Percentiles rank a stretch among this genome's conserved stretches.
Conservation (phyloP, 495 filamentous ascomycete species). For the Xylaria scruposa region DNA sequence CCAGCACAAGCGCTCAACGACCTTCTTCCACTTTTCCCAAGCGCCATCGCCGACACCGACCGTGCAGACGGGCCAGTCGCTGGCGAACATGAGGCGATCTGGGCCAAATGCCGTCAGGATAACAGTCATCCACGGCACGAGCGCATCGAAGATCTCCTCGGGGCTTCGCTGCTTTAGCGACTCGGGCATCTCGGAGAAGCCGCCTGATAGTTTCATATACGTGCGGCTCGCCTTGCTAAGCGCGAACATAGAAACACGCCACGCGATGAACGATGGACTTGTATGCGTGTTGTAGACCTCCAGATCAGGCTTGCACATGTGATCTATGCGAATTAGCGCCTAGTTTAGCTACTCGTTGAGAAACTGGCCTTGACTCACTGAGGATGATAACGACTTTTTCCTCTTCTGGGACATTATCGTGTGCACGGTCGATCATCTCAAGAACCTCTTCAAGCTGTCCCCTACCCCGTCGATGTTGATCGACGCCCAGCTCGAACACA, state of each 20-base stretch:
- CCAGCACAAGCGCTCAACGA: slow-evolving; percentile 66
- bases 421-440: slow-evolving; percentile 71
- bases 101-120: slow-evolving; percentile 72
- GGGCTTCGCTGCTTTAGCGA: slow-evolving; percentile 46
- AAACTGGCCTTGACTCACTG: slow-evolving; percentile 56
- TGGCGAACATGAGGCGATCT: slow-evolving; percentile 82
- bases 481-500: slow-evolving; percentile 83
- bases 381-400: slow-evolving; percentile 71
- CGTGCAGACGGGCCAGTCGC: slow-evolving; percentile 90
- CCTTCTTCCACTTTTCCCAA: slow-evolving; percentile 63
- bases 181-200: slow-evolving; percentile 74
- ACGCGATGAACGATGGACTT: slow-evolving; percentile 62
- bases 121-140: slow-evolving; percentile 69
- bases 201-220: slow-evolving; percentile 90
- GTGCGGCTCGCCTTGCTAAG: slow-evolving; percentile 65
- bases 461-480: slow-evolving; percentile 70
- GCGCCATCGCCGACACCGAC: slow-evolving; percentile 62
- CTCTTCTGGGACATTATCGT: slow-evolving; percentile 62
- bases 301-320: slow-evolving; percentile 87
- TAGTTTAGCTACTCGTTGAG: slow-evolving; percentile 11
- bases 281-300: slow-evolving; percentile 58
- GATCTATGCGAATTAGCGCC: slow-evolving; percentile 58
- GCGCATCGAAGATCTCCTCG: slow-evolving; percentile 55
- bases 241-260: slow-evolving; percentile 61
- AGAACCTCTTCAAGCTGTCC: slow-evolving; percentile 75